phyloP scores from a whole-genome alignment of 768 basidiomycete species.

The Podaxis sp. region DNA sequence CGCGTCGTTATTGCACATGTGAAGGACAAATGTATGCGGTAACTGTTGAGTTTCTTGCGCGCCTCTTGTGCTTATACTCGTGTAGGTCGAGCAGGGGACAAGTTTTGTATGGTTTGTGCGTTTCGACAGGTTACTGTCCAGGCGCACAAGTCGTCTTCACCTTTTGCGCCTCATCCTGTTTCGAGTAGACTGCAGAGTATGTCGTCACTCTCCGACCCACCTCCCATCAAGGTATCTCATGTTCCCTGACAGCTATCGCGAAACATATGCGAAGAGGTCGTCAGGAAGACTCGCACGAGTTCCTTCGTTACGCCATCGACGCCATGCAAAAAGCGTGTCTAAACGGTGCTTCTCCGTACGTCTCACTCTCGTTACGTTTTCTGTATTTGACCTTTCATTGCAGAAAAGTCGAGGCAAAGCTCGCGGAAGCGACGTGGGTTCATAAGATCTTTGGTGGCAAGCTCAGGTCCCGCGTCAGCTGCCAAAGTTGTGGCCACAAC shows the following conservation, averaged over 20 bases:
- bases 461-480: slow-evolving; percentile 88
- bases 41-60: slow-evolving; percentile 9
- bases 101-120: slow-evolving; percentile 83
- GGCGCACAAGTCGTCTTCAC: slow-evolving; percentile 42
- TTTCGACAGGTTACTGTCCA: slow-evolving; percentile 56
- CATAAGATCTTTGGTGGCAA: slow-evolving; percentile 93
- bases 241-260: slow-evolving; percentile 64
- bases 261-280: slow-evolving; percentile 88
- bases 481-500: slow-evolving; percentile 75
- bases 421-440: slow-evolving; percentile 90
- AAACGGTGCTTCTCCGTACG: slow-evolving; percentile 69
- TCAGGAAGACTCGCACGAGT: slow-evolving; percentile 98
- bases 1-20: slow-evolving; percentile 53
- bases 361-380: slow-evolving; percentile 13
- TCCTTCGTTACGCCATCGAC: slow-evolving; percentile 92
- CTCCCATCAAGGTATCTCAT: slow-evolving; percentile 12
- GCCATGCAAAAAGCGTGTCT: slow-evolving; percentile 85
- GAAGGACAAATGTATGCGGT: slow-evolving; percentile 58
- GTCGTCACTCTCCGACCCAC: slow-evolving; percentile 21
- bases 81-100: slow-evolving; percentile 36
- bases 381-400: slow-evolving; percentile 10
- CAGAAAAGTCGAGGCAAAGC: slow-evolving; percentile 68
- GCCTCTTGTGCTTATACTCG: background rate
- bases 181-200: slow-evolving; percentile 69
- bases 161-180: slow-evolving; percentile 66